Evolutionary conservation across 2,329 filamentous ascomycete species (phyloP), one percentile per base, ranked within the genome.

Genomic region (Sclerotinia nivalis): DNA sequence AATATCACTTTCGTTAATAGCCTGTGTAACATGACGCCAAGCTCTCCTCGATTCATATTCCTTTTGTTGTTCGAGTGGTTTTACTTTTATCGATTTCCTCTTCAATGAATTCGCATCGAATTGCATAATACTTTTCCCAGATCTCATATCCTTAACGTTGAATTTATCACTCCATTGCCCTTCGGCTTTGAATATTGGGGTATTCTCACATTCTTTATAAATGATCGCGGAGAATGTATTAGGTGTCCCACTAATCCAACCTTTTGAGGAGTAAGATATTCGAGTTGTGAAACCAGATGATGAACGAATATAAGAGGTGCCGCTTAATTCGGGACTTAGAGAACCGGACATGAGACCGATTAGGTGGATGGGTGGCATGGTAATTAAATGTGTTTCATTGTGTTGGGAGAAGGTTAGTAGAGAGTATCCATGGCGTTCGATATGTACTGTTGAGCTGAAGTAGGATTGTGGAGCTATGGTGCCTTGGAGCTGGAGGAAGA

Each of bases 391-490:
- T 74, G 87, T 88, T 72, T 83, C 80, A 68, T 79, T 75, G 65
- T 81, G 80, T 66, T 82, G 75, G 40, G 91, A 90, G 71, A 97
- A 82, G 65, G 93, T 92, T 72, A 96, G 85, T 43, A 96, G 83
- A 43, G 93, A 94, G 78, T 97, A 94, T 60, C 95, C 95, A 75
- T 96, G 90, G 81, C 97, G 92, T 84, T 96, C 97, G 78, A 98
- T 91, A 76, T 95, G 91, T 80, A 98, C 97, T 50, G 94, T 97
- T 75, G 91, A 91, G 72, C 91, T 92, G 81, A 98, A 97, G 40
- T 92, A 96, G 7, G 94, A 93, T 81, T 97, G 97, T 78, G 97
- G 95, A 7, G 92, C 94, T 76, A 97, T 97, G 83, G 97, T 97
- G 61, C 96, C 95, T 83, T 89, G 84, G 20, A 91, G 83, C 79